Evolutionary conservation across 2,329 filamentous ascomycete genomes (phyloP).

Genomic region (Aureobasidium subglaciale): DNA sequence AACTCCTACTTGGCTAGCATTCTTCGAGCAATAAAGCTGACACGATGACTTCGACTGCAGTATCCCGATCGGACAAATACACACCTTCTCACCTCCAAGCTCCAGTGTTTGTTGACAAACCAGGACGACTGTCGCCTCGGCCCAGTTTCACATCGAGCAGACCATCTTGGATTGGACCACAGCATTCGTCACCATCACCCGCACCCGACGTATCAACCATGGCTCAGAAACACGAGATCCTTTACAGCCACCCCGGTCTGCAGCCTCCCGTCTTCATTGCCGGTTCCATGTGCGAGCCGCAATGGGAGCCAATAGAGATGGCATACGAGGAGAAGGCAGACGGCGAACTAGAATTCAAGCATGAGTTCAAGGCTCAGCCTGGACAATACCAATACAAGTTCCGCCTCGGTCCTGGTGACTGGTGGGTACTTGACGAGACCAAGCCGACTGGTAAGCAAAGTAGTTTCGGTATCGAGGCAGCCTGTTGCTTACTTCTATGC

Average conservation of each 20-base stretch:
- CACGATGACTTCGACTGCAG: background rate
- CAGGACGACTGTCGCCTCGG: background rate
- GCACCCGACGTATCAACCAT: conserved; percentile 18
- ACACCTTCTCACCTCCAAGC: conserved; percentile 8
- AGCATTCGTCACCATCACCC: background rate
- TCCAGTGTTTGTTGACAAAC: background rate
- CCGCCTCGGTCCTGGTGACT: conserved; percentile 57
- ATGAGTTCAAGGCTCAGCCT: conserved; percentile 48
- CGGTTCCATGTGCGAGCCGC: conserved; percentile 59
- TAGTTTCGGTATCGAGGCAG: background rate
- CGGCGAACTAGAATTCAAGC: conserved; percentile 51
- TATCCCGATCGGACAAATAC: background rate
- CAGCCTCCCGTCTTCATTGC: conserved; percentile 64
- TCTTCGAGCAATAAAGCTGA: conserved; percentile 5
- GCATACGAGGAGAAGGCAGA: conserved; percentile 40
- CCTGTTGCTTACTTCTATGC: background rate
- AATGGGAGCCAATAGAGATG: conserved; percentile 65
- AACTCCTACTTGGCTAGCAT: background rate
- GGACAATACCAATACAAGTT: conserved; percentile 70
- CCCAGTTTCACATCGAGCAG: conserved; percentile 6
- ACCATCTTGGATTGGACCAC: conserved; percentile 18
- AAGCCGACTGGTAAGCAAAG: conserved; percentile 48
- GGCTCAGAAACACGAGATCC: conserved; percentile 47
- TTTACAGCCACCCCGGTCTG: conserved; percentile 53
- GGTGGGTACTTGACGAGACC: conserved; percentile 62